Conservation (phyloP, 148 eudicot species). For the Vaccinium darrowii region DNA sequence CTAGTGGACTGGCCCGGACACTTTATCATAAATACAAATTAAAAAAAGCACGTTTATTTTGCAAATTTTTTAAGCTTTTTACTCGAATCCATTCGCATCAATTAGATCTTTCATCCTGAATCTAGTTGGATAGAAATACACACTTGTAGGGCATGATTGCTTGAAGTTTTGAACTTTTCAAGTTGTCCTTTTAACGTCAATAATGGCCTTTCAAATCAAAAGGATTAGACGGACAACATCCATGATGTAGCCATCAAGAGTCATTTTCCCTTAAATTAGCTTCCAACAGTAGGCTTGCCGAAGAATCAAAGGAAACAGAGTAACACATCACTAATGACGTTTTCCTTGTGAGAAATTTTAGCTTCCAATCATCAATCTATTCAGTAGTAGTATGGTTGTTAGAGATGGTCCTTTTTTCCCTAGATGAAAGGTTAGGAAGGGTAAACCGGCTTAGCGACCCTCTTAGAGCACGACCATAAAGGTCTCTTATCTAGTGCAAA, state of each 20-base stretch:
- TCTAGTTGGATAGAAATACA: neutral
- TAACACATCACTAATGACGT: neutral
- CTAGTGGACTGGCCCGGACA: too few species aligned
- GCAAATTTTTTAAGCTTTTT: neutral
- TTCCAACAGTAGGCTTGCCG: neutral
- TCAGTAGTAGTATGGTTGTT: too few species aligned
- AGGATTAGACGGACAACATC: neutral
- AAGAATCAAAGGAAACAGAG: neutral
- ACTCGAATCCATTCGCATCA: neutral
- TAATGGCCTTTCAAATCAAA: neutral
- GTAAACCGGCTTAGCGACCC: too few species aligned
- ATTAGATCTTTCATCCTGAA: neutral
- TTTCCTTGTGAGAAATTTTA: neutral
- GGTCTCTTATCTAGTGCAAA: too few species aligned
- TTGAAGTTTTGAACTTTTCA: neutral
- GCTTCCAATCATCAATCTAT: neutral
- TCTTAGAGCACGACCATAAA: too few species aligned
- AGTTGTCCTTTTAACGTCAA: neutral
- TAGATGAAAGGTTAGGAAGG: too few species aligned
- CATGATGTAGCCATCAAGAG: neutral
- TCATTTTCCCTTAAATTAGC: constrained; percentile 1
- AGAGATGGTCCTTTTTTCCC: too few species aligned
- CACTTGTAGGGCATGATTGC: neutral
- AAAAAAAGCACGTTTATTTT: neutral
- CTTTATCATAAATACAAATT: too few species aligned